Evolutionary conservation across 2,329 filamentous ascomycete genomes (phyloP), one percentile per base, ranked within the genome.

Genomic region (Fusarium nodosum): DNA sequence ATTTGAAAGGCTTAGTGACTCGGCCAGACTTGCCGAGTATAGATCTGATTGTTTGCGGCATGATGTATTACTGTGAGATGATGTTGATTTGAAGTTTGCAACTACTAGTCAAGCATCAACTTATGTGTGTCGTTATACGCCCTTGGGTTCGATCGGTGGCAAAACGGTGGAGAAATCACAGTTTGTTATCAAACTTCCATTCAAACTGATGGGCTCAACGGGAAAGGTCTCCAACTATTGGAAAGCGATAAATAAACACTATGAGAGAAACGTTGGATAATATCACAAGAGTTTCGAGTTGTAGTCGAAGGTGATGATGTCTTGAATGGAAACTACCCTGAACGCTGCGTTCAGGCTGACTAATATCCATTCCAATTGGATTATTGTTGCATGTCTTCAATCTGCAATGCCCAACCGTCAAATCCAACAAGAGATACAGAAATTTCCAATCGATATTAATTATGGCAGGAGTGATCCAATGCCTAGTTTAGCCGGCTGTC

Each of bases 401-500:
- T 31, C 10, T 26, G 20, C 26, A 47, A 48, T 33, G 13, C 12
- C 24, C 42, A 38, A 33, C n/a, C 34, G 13, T 28, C 26, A 34
- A 55, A 18, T 20, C 28, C 16, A 22, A 34, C 13, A 51, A 45
- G 4, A 50, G 31, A 48, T 16, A 26, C 24, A 16, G 16, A 42
- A 52, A 22, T 48, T 31, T 28, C 34, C 22, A 58, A 66, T 13
- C 42, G 16, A 26, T 56, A 50, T 57, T 48, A 48, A 55, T 48
- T 61, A 22, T 22, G 42, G 20, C 22, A 39, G 36, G 39, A 50
- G 56, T 52, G 24, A 15, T 12, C 16, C 48, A 63, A 36, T 38
- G 16, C 18, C 36, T 44, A 30, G 30, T 31, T 52, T 67, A 86
- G 38, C 82, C 83, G 44, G 83, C 84, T 75, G 83, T 83, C 12